Conservation (phyloP, 176 grass and related monocot species). For the Echinochloa phyllopogon region DNA sequence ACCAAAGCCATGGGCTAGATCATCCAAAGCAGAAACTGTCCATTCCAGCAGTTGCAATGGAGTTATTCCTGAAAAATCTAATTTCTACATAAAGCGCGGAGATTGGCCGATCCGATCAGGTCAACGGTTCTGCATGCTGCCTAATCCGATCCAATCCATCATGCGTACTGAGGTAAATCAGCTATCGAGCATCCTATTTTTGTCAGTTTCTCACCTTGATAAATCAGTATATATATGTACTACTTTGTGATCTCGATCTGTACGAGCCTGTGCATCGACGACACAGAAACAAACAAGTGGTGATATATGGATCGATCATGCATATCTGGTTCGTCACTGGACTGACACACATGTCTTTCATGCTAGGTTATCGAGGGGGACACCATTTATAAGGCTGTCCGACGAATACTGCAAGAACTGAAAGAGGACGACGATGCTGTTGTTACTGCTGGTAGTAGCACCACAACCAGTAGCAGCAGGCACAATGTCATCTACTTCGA, state of each 20-base stretch:
- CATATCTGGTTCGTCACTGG: no score
- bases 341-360: not conserved
- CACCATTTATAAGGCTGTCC: not conserved
- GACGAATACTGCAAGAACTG: not conserved
- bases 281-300: no score
- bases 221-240: not conserved
- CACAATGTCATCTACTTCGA: constrained; percentile 11
- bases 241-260: no score
- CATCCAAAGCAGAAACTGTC: no score
- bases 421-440: not conserved
- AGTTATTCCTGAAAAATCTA: not conserved
- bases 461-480: not conserved
- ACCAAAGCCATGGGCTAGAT: no score
- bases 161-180: not conserved
- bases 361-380: not conserved
- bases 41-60: no score
- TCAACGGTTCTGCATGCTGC: no score
- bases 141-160: not conserved
- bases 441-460: not conserved
- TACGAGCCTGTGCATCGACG: no score
- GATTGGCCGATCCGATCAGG: no score
- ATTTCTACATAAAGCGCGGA: not conserved
- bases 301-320: no score
- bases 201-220: not conserved
- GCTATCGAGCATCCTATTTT: no score